Conservation (phyloP, 345 rosid species). For the Euphorbia lathyris region DNA sequence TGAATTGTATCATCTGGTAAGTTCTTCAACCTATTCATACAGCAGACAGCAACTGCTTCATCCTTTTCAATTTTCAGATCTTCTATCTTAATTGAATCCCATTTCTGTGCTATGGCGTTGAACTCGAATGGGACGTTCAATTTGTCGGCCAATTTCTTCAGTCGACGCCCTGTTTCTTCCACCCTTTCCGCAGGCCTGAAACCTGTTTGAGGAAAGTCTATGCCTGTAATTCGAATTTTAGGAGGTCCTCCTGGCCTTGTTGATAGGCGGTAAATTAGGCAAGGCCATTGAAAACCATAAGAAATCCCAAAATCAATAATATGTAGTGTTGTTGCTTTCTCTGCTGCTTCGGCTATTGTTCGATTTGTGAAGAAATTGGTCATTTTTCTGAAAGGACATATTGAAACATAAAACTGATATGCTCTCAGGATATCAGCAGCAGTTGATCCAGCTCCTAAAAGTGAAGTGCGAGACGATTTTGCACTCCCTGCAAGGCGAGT, state of each 20-base stretch:
- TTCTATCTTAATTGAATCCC: conserved; percentile 49
- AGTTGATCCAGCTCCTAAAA: conserved; percentile 24
- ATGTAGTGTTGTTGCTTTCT: conserved; percentile 45
- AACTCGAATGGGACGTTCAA: conserved; percentile 54
- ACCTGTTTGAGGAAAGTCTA: conserved; percentile 54
- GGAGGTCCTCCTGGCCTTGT: conserved; percentile 52
- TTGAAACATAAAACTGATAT: conserved; percentile 39
- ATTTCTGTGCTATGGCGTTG: conserved; percentile 53
- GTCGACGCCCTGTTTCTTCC: conserved; percentile 49
- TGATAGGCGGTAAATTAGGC: conserved; percentile 47
- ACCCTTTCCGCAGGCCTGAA: conserved; percentile 50
- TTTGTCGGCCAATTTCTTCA: conserved; percentile 41
- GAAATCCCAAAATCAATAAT: conserved; percentile 57
- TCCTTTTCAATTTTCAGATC: conserved; percentile 47
- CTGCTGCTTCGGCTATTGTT: conserved; percentile 39
- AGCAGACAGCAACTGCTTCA: conserved; percentile 49
- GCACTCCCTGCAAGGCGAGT: conserved; percentile 46
- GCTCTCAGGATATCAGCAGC: conserved; percentile 55
- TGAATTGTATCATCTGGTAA: conserved; percentile 56
- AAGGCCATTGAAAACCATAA: conserved; percentile 60
- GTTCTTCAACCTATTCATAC: conserved; percentile 36
- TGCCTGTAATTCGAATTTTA: conserved; percentile 47
- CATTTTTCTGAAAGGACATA: conserved; percentile 46
- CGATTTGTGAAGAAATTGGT: conserved; percentile 42
- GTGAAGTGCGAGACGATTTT: conserved; percentile 27